Evolutionary conservation across 129 eudicot genomes (phyloP), one percentile per base, ranked within the genome.

Genomic region (Centaurea solstitialis): DNA sequence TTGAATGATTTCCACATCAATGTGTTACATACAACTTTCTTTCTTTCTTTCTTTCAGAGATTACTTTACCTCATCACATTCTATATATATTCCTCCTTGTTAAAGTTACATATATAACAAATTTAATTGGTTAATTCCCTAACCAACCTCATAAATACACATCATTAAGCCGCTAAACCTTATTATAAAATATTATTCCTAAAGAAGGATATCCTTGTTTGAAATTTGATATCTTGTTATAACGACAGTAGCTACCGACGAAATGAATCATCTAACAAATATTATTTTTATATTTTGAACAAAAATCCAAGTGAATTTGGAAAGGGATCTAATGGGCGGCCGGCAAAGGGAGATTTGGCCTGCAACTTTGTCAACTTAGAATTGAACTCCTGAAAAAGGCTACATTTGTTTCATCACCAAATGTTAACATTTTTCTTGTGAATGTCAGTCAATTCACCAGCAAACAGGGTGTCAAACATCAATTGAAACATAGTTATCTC

Each of bases 1-100:
- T 93, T 64, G 99, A 95, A 37, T 94, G 91, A 90, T 74, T 70
- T 67, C 45, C 68, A 43, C 21, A 38, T 22, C 5, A 28, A 40
- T 68, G 41, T 71, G 41, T 71, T 71, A 43, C 74, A 40, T 33
- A 33, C 37, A 33, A 33, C 37, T 33, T 33, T 33, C 9, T 3
- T 9, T 41, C 80, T 3, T 9, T 41, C 80, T 66, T 39, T 15
- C 9, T n/a, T 79, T 70, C 41, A 38, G 11, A 79, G 72, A 71
- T 53, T 22, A 24, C 77, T 53, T 70, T 70, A 50, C 20, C 45
- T 6, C 17, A 20, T 50, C 18, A n/a, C 26, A 39, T 50, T 80
- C 18, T 80, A 73, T 72, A 50, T 50, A 50, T 5, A 53, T n/a
- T 57, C 65, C 65, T 57, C 65, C 35, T 22, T 80, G 83, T 80